Conservation (phyloP, 768 basidiomycete genomes). For the Auricularia sp. region DNA sequence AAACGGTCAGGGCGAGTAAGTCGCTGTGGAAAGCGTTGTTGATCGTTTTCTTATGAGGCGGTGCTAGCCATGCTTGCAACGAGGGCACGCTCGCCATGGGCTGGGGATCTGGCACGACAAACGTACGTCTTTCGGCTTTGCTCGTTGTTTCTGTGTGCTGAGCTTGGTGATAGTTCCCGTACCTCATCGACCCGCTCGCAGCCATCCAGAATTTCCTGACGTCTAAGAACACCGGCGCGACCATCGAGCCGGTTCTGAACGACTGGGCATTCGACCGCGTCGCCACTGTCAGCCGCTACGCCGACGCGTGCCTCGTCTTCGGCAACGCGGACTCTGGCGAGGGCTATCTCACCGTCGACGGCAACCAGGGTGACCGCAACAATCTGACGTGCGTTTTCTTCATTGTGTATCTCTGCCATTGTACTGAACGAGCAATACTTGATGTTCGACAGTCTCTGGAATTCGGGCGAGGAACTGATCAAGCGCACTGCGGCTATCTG, state of each 20-base stretch:
- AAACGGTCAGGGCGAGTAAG: conserved; percentile 26
- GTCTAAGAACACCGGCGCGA: not conserved
- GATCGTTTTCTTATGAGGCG: not conserved
- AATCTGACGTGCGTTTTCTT: not conserved
- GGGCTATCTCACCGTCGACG: conserved; percentile 68
- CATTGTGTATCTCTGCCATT: not conserved
- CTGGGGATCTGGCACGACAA: conserved; percentile 82
- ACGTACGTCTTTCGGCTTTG: conserved; percentile 28
- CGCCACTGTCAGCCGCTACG: conserved; percentile 24
- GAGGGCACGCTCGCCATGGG: conserved; percentile 80
- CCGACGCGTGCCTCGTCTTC: conserved; percentile 69
- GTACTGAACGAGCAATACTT: too few species aligned
- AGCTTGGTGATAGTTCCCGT: conserved; percentile 10
- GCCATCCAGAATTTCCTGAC: conserved; percentile 10
- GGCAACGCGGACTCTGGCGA: conserved; percentile 80
- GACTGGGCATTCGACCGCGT: conserved; percentile 7
- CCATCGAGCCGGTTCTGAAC: conserved; percentile 6
- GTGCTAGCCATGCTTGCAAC: conserved; percentile 35
- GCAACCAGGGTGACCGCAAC: conserved; percentile 60
- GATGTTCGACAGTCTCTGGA: conserved; percentile 44
- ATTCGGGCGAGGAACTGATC: conserved; percentile 60
- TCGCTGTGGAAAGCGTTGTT: not conserved
- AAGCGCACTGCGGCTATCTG: conserved; percentile 48
- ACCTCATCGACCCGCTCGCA: conserved; percentile 13
- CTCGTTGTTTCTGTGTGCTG: not conserved